Base-by-base conservation (phyloP, 441 rosid genomes). In the Bruguiera hainesii region DNA sequence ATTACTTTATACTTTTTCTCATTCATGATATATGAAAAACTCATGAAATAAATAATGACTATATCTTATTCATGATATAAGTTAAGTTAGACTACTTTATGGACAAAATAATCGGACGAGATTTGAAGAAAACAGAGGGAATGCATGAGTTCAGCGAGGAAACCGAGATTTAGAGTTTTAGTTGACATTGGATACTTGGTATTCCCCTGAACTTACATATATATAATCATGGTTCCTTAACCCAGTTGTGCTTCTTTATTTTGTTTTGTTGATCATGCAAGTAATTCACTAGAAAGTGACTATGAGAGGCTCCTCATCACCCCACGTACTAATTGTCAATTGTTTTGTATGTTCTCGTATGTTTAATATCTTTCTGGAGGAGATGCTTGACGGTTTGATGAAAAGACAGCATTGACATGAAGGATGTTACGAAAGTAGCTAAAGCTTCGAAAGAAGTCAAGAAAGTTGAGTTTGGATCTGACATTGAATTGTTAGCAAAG, bases 111-210 rank as follows among this genome's bases (percentile, higher is more conserved):
- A 29, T 3, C 31, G 31, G 31, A 29, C 31, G 3, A 29, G 5
- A 29, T 33, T 7, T 33, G 37, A 33, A 33, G 37, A 33, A 33
- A 33, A 7, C 10, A 33, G 10, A 33, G 10, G 37, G 9, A 7
- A 33, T 33, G 37, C 37, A 33, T 33, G 10, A 1, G 37, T 5
- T 31, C 35, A 1, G 7, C 37, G 0, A 7, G 37, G 37, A 33
- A 33, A 33, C 9, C 98, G 56, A 94, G 86, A 75, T 94, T 83
- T 73, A 87, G 96, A 53, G 90, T 89, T 71, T 75, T 88, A 56
- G 98, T 94, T 65, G 93, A 97, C 67, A 84, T 91, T 67, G 98
- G 98, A 68, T 85, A 97, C 8, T 79, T 94, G 89, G 97, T 93
- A 82, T 71, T 51, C 65, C 68, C 66, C 55, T 4, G 23, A 18